Base-by-base conservation (phyloP, 129 eudicot species). In the Ambrosia trifida region DNA sequence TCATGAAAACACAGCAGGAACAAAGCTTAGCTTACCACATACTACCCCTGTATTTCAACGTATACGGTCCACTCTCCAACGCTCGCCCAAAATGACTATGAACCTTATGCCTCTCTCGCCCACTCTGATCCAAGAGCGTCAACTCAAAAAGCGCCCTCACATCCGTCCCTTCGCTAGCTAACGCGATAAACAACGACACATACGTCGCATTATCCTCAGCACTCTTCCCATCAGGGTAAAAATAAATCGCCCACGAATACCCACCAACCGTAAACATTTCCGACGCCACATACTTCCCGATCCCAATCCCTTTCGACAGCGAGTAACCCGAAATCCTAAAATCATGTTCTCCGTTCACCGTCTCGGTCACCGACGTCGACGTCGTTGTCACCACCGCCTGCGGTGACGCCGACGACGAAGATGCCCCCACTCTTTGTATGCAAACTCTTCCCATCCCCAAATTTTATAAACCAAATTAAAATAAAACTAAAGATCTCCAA, bases 181-280 rank as follows among this genome's bases (percentile, higher is more conserved):
- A 72, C 13, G 98, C 98, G 44, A 92, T 92, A 43, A 92, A 92
- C 81, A 89, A 70, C 6, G 98, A 92, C 32, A 92, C 96, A 61
- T 89, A 87, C 0, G 87, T 61, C 7, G 89, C 86, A 64, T 92
- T 89, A 70, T 89, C 98, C 78, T 92, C 96, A 11, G 65, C 40
- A 65, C 95, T 89, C 75, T 92, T 92, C 54, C 98, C 98, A 57
- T 92, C 98, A 1, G 98, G 98, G 36, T 92, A 92, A 66, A 92
- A 92, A 67, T 91, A 92, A 30, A 92, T 83, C 44, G 98, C 96
- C 96, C 95, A 92, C 16, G 84, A 35, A 69, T 88, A 78, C 11
- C 96, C 96, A 24, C 96, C 98, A 36, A 92, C 95, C 68, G 28
- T 67, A 32, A 92, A 92, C 65, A 83, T 85, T 11, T 92, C 91